phyloP scores from a whole-genome alignment of 2,329 filamentous ascomycete species.

The Spiromastix sp. region DNA sequence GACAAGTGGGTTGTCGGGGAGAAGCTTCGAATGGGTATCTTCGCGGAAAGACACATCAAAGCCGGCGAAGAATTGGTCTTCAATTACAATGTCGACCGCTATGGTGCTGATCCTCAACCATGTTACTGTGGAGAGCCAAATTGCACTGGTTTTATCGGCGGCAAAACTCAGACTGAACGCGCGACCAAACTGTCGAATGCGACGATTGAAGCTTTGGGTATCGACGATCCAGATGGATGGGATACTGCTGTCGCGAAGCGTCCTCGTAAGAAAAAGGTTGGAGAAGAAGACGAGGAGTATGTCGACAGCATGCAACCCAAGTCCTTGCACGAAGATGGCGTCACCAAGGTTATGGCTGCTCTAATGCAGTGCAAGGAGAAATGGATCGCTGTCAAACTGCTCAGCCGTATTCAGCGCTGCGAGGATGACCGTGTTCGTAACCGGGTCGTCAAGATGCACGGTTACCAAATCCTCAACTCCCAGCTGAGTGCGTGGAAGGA shows the following conservation, averaged over 20 bases:
- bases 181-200: slow-evolving; percentile 83
- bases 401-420: slow-evolving; percentile 77
- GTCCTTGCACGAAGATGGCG: slow-evolving; percentile 68
- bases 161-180: slow-evolving; percentile 93
- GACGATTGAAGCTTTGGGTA: slow-evolving; percentile 89
- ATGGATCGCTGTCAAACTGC: slow-evolving; percentile 94
- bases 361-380: slow-evolving; percentile 98
- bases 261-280: slow-evolving; percentile 81
- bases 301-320: slow-evolving; percentile 78
- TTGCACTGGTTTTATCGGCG: slow-evolving; percentile 92
- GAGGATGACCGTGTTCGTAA: slow-evolving; percentile 80
- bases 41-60: slow-evolving; percentile 73
- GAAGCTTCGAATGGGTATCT: slow-evolving; percentile 98
- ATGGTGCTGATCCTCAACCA: slow-evolving; percentile 90
- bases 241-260: slow-evolving; percentile 83
- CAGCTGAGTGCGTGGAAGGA: slow-evolving; percentile 74
- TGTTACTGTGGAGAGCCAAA: slow-evolving; percentile 95
- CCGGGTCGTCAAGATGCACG: slow-evolving; percentile 89
- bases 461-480: slow-evolving; percentile 87
- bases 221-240: slow-evolving; percentile 87
- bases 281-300: slow-evolving; percentile 91
- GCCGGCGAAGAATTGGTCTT: slow-evolving; percentile 93
- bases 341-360: slow-evolving; percentile 90
- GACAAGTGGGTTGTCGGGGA: slow-evolving; percentile 99
- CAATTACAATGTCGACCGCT: slow-evolving; percentile 98